phyloP scores from a whole-genome alignment of 2,329 filamentous ascomycete species.

The Chaetomium strumarium region DNA sequence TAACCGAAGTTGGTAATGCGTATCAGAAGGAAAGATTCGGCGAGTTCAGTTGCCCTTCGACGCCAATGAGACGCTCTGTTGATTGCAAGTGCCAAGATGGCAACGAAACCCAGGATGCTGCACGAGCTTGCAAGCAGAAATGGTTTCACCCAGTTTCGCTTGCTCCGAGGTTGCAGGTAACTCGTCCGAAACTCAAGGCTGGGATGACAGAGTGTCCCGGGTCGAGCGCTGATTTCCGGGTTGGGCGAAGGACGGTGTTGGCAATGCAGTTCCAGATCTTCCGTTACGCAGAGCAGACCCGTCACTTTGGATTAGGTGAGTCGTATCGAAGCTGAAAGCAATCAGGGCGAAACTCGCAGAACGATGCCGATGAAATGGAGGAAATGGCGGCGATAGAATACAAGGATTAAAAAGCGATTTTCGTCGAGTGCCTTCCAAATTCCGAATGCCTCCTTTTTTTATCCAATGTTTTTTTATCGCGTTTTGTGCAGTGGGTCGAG shows the following conservation, averaged over 20 bases:
- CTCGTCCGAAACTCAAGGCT: too few relatives aligned
- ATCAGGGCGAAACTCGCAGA: conserved; percentile 11
- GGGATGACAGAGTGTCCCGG: too few relatives aligned
- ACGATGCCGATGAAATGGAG: conserved; percentile 17
- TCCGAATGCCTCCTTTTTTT: conserved; percentile 23
- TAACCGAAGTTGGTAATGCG: background rate
- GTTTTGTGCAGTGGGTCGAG: conserved; percentile 22
- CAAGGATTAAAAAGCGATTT: conserved; percentile 32
- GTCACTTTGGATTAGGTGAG: conserved; percentile 7
- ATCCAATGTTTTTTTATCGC: conserved; percentile 21
- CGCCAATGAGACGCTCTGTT: background rate
- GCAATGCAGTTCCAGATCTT: background rate
- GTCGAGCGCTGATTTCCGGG: background rate
- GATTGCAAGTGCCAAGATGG: background rate
- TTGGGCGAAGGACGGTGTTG: background rate
- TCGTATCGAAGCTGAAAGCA: conserved; percentile 6
- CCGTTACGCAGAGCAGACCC: background rate
- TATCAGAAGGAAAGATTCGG: background rate
- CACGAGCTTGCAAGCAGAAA: too few relatives aligned
- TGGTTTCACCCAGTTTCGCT: too few relatives aligned
- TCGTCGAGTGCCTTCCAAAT: conserved; percentile 22
- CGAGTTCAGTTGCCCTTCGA: background rate
- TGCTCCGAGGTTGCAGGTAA: too few relatives aligned
- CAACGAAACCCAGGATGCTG: background rate
- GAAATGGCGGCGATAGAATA: conserved; percentile 25